Percentiles rank a stretch among this genome's conserved stretches.
Evolutionary conservation across 2,329 filamentous ascomycete species (phyloP).

Genomic region (Colletotrichum sp.): DNA sequence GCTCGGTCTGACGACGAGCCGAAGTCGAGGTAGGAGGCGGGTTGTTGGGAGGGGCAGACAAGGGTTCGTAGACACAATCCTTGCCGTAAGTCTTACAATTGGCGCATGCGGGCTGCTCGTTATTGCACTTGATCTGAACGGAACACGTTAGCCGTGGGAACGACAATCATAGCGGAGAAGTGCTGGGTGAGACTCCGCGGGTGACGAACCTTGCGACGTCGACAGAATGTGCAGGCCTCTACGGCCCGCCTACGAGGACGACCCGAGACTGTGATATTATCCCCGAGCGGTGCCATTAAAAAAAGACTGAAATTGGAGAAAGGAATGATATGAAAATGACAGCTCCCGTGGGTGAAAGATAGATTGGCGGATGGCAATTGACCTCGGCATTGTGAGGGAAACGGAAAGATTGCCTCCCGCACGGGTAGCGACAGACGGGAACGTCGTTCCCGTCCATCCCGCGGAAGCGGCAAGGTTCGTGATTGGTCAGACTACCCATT

Average conservation of each 20-base stretch:
- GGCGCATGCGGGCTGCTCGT: slow-evolving; percentile 46
- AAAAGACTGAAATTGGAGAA: background rate
- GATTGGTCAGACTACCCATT: background rate
- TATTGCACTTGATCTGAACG: slow-evolving; percentile 54
- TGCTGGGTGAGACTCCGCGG: background rate
- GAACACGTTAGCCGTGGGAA: background rate
- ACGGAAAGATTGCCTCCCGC: background rate
- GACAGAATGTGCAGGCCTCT: slow-evolving; percentile 35
- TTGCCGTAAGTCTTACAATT: slow-evolving; percentile 51
- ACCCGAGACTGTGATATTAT: background rate
- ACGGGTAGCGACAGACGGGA: background rate
- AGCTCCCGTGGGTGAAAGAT: background rate
- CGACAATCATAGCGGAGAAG: background rate
- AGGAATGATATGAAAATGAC: background rate
- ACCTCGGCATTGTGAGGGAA: background rate
- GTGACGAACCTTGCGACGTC: slow-evolving; percentile 31
- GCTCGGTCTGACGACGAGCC: background rate
- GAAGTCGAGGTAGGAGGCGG: background rate
- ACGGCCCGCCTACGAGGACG: slow-evolving; percentile 30
- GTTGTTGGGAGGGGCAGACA: slow-evolving; percentile 26
- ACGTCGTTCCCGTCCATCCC: background rate
- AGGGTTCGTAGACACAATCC: slow-evolving; percentile 46
- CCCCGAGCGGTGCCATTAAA: background rate
- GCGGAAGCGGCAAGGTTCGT: background rate
- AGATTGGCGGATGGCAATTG: background rate